Base-by-base conservation (phyloP, 2,329 filamentous ascomycete species). In the Trichoderma koningiopsis region DNA sequence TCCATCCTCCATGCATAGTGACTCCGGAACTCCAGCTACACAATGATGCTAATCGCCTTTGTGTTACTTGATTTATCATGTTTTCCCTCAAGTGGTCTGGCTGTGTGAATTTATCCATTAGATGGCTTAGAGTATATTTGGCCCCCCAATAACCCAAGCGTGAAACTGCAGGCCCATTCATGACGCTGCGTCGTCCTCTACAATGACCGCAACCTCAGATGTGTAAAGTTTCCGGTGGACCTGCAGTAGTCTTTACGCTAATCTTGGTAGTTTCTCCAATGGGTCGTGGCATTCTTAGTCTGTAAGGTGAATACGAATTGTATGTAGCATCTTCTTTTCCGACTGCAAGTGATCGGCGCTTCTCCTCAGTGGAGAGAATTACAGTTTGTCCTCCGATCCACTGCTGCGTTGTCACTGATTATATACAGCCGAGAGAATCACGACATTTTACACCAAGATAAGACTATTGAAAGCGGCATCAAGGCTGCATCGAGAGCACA, bases 211-310 rank as follows among this genome's bases (percentile, higher is more conserved):
- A 56, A 14, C 19, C 8, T n/a, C 27, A 37, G n/a, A 31, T 22
- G 16, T 35, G 4, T 24, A 13, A 22, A 24, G n/a, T 27, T 8
- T 22, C 29, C 53, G 53, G 40, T 16, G 62, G 62, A 66, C 62
- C 62, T 66, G 53, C 62, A 66, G 62, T 66, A 66, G 62, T 47
- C 61, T 57, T 56, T 57, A 29, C 43, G 62, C 53, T 66, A 66
- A 40, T 35, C 13, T 56, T 7, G 3, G 35, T 58, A 35, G 62
- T 40, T 37, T 29, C 33, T 27, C 52, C 27, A 24, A 56, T 53
- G n/a, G 37, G 27, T 40, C 22, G 24, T 43, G 22, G 4, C 22
- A 24, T 33, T 22, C 31, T 31, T 43, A 27, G 27, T 27, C 3
- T 13, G 37, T 19, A 2, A n/a, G 8, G 27, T 53, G 37, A 66